Base-by-base conservation (phyloP, 2,329 filamentous ascomycete genomes). In the Pezicula radicicola region DNA sequence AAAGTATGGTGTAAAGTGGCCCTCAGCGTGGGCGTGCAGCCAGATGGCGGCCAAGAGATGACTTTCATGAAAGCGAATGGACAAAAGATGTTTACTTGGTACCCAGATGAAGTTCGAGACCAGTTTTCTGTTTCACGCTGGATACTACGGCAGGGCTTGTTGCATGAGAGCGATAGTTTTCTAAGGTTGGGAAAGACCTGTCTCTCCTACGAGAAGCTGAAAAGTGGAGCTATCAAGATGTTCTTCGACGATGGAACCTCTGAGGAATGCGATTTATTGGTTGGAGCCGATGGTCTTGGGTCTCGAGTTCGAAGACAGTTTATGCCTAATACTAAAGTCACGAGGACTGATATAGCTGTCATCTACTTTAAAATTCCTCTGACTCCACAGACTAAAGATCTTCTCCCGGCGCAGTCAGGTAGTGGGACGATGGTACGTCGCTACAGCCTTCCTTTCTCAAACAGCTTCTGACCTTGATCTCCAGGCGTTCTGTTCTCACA, bases 261-360 rank as follows among this genome's bases (percentile, higher is more conserved):
- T 0, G 70, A 72, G 8, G 62, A 58, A 1, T 84, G 71, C 46
- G 79, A 83, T 57, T 60, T 84, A 0, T 55, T 84, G 0, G 72
- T 84, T 40, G 79, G 75, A 6, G 79, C 80, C 3, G 81, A 84
- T 52, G 81, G 81, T 0, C 72, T 77, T 41, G 68, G 73, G 5
- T 83, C 79, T 1, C 72, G 69, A 28, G 74, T 74, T 2, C 71
- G 79, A 16, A 71, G 64, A 44, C 63, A 64, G 40, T 49, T 65
- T 10, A 44, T 65, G 15, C 63, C 63, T 1, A 37, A 53, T n/a
- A 48, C 59, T 3, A 57, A 18, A 21, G 54, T 62, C 15, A 48
- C 46, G 19, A 41, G 54, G 3, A 51, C 54, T 4, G 58, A 57
- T 40, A 16, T 64, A 9, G 56, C 56, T 4, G 58, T 62, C 10